A percentile compares a stretch with the other conserved stretches of the same genome.
Conservation (phyloP, 345 rosid species). For the Melaleuca quinquenervia region DNA sequence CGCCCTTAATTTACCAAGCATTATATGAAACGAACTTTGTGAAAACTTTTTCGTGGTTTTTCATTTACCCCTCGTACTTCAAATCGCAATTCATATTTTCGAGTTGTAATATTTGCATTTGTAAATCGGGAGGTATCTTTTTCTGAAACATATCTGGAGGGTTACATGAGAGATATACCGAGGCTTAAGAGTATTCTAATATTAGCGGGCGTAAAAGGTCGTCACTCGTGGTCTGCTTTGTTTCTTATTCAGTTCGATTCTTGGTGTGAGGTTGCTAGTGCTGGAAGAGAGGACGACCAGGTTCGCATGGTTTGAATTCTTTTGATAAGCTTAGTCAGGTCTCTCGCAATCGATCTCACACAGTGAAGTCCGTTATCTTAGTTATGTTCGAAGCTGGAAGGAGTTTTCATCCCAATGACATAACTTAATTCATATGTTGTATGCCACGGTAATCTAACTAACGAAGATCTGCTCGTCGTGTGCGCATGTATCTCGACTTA, state of each 20-base stretch:
- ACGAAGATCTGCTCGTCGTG: background rate
- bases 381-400: background rate
- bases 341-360: accelerated
- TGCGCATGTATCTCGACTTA: background rate
- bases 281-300: background rate
- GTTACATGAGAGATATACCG: background rate
- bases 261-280: background rate
- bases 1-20: no score
- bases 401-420: background rate
- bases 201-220: background rate
- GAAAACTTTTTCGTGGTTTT: background rate
- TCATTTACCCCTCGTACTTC: background rate
- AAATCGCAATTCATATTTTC: background rate
- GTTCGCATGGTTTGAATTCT: no score
- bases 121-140: background rate
- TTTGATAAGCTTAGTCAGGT: no score
- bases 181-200: background rate
- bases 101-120: background rate
- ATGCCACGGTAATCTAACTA: background rate
- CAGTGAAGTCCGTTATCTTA: background rate
- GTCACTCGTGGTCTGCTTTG: background rate
- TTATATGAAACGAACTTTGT: background rate
- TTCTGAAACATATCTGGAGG: background rate
- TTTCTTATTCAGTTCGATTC: background rate
- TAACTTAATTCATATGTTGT: background rate